Evolutionary conservation across 371 early-diverging fungal genomes (phyloP), one percentile per base, ranked within the genome.

Genomic region (Circinella umbellata): DNA sequence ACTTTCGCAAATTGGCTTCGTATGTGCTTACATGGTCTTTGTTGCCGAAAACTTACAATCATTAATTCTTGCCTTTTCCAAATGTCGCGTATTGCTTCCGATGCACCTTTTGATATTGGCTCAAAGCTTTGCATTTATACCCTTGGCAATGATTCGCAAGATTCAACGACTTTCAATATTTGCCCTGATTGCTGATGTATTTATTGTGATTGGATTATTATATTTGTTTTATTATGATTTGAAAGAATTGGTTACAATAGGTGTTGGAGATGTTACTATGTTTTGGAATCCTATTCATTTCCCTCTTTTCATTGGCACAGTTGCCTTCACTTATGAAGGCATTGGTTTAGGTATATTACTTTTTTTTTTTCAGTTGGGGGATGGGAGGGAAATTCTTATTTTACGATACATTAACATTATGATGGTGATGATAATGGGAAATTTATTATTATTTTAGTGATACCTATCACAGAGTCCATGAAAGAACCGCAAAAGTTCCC

Each of bases 241-340:
- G 55, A 75, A 76, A 38, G 77, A 83, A 34, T 67, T 94, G 55
- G 61, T 84, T 4, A 83, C 84, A 6, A 61, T 73, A 10, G 94
- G 94, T 18, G 61, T 88, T 37, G 88, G 87, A 6, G 82, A 89
- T 54, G 82, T 93, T 2, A 37, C 49, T 17, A 73, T 79, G 6
- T 73, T 85, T 69, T 89, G 93, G 82, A 94, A 93, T 74, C 75
- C 86, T 27, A 72, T 84, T 13, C 83, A 88, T 66, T 94, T 94
- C 72, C 87, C 93, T 3, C 73, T 96, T 13, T 94, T 94, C 75
- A 86, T 96, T 64, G 96, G 96, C 37, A 95, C 95, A n/a, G 92
- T 94, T 72, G 89, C 94, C 35, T 96, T 93, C 76, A 93, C 95
- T 0, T 96, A 92, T 76, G 96, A 96, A 76, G 96, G 96, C 37